phyloP scores from a whole-genome alignment of 306 rosid genomes.

The Medicago arabica region DNA sequence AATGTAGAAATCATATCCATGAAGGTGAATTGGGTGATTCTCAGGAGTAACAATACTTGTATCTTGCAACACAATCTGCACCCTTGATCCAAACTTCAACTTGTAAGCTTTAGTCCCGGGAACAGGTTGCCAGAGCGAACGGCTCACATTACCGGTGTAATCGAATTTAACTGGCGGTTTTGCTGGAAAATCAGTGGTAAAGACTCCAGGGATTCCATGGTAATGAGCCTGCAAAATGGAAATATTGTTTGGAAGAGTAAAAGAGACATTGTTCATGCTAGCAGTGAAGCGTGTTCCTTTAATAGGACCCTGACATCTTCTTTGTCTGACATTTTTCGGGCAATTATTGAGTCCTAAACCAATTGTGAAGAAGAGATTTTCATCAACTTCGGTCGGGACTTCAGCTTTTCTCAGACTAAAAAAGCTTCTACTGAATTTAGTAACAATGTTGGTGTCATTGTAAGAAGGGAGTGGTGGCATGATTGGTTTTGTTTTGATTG shows the following conservation, averaged over 20 bases:
- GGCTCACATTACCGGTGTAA: constrained; percentile 88
- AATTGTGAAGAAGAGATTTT: constrained; percentile 69
- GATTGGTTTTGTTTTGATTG: constrained; percentile 51
- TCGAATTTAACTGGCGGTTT: constrained; percentile 70
- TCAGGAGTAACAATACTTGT: constrained; percentile 80
- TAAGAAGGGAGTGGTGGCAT: constrained; percentile 77
- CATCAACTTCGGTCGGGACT: constrained; percentile 80
- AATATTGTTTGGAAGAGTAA: constrained; percentile 65
- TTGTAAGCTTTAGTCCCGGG: constrained; percentile 66
- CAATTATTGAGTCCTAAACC: constrained; percentile 83
- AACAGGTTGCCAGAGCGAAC: constrained; percentile 75
- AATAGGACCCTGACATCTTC: constrained; percentile 72
- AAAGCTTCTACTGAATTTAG: constrained; percentile 67
- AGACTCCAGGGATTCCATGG: constrained; percentile 63
- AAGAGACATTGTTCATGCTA: constrained; percentile 86
- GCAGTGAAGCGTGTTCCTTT: constrained; percentile 89
- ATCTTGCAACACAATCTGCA: constrained; percentile 84
- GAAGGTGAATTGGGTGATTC: constrained; percentile 92
- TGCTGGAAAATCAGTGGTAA: constrained; percentile 79
- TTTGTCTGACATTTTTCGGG: constrained; percentile 49
- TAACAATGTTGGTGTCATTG: constrained; percentile 80
- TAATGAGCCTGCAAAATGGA: constrained; percentile 81
- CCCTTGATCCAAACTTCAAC: constrained; percentile 75
- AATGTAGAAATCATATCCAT: constrained; percentile 88
- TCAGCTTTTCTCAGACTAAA: constrained; percentile 59